Base-by-base conservation (phyloP, 2,329 filamentous ascomycete genomes). In the Neonectria faginata region DNA sequence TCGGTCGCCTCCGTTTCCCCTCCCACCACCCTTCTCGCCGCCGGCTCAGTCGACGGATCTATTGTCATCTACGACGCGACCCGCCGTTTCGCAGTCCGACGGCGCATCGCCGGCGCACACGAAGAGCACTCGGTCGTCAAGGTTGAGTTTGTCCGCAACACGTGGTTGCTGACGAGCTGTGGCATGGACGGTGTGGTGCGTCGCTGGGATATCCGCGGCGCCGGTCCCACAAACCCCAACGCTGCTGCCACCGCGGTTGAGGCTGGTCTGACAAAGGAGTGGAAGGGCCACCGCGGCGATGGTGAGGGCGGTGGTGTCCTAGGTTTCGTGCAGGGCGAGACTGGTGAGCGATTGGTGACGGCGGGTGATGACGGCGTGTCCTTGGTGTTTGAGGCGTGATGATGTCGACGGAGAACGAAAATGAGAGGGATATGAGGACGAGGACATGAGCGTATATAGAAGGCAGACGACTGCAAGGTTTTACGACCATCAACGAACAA, bases 141-240 rank as follows among this genome's bases (percentile, higher is more conserved):
- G 80, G 89, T 98, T 5, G 93, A 97, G 65, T 99, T 97, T 74
- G 87, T 97, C 63, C 83, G 84, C 75, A 77, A 80, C 69, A 76
- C 74, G 68, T 95, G 88, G 89, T 76, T 97, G 66, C 82, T 98
- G 57, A 98, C 95, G 2, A 93, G 89, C 68, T 94, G 91, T 70
- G 96, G 96, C 9, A 93, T 97, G 85, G 96, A 99, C 74, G 95
- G 96, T 18, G 93, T 94, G 0, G 88, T 99, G 20, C 86, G 93
- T 74, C 85, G 94, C 65, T 99, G 96, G 96, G 95, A 99, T 79
- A 76, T 88, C 57, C 80, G 85, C n/a, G 85, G 84, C n/a, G 80
- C 75, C 22, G 77, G 75, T 11, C 67, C 68, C 2, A 75, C 77
- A 5, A 73, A 76, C 45, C 71, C 70, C 6, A 74, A 73, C 48